phyloP scores from a whole-genome alignment of 139 green algal genomes.

The Chlamydomonas asymmetrica region DNA sequence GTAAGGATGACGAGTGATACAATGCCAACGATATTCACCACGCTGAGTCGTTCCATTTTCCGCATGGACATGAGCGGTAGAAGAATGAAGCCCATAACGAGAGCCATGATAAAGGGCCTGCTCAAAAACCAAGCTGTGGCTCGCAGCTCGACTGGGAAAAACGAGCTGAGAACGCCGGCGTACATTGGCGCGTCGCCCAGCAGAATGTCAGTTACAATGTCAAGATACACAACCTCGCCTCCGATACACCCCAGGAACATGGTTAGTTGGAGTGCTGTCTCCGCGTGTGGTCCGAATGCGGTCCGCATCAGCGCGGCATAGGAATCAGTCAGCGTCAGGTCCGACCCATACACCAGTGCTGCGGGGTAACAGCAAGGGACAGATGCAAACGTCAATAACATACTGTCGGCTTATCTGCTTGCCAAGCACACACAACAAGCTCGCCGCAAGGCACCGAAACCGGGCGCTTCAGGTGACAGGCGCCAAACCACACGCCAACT shows the following conservation, averaged over 20 bases:
- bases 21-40: slow-evolving; percentile 37
- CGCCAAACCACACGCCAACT: not conserved
- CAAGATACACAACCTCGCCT: slow-evolving; percentile 11
- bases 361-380: not conserved
- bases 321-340: not conserved
- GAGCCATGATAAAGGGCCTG: not conserved
- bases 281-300: not conserved
- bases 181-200: slow-evolving; percentile 4
- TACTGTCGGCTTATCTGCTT: too few species aligned
- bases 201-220: slow-evolving; percentile 20
- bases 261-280: slow-evolving; percentile 17
- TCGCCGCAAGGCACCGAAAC: not conserved
- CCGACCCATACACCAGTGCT: slow-evolving; percentile 16
- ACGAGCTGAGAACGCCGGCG: slow-evolving; percentile 9
- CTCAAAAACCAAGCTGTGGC: not conserved
- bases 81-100: not conserved
- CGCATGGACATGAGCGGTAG: not conserved
- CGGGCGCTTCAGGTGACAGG: not conserved
- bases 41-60: slow-evolving; percentile 20
- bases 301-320: slow-evolving; percentile 6
- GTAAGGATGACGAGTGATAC: slow-evolving; percentile 26
- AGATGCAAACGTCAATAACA: not conserved
- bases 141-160: not conserved
- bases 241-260: slow-evolving; percentile 28
- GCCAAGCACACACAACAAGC: not conserved